Evolutionary conservation across 495 filamentous ascomycete genomes (phyloP).

Genomic region (Podospora pseudopauciseta): DNA sequence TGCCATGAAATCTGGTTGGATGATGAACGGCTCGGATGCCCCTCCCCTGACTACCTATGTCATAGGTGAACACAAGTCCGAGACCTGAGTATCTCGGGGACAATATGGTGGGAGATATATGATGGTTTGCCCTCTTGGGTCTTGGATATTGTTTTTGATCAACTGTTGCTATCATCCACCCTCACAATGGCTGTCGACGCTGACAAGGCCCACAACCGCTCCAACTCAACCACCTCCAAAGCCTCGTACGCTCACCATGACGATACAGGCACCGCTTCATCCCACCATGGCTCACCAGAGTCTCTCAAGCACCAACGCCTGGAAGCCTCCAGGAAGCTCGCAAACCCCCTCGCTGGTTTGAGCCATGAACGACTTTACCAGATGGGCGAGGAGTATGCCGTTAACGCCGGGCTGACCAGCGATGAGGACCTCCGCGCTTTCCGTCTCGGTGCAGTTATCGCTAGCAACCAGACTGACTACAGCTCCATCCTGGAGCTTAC

Average conservation of each 20-base stretch:
- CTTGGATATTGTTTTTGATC: not conserved
- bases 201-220: not conserved
- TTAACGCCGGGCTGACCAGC: slow-evolving; percentile 59
- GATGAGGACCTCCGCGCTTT: slow-evolving; percentile 66
- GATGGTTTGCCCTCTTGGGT: not conserved
- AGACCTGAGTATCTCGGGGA: not conserved
- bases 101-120: not conserved
- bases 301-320: slow-evolving; percentile 17
- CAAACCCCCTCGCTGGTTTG: slow-evolving; percentile 67
- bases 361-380: slow-evolving; percentile 55
- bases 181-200: not conserved
- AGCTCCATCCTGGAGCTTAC: slow-evolving; percentile 54
- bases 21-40: not conserved
- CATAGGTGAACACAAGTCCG: not conserved
- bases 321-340: slow-evolving; percentile 45
- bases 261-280: not conserved
- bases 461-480: slow-evolving; percentile 44
- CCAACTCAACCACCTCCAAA: not conserved
- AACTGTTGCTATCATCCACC: not conserved
- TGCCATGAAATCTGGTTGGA: not conserved
- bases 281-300: not conserved
- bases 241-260: slow-evolving; percentile 13
- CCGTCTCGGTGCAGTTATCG: slow-evolving; percentile 66
- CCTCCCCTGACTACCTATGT: not conserved
- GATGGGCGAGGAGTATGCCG: slow-evolving; percentile 64